Evolutionary conservation across 345 rosid species (phyloP).

Genomic region (Euphorbia lathyris): DNA sequence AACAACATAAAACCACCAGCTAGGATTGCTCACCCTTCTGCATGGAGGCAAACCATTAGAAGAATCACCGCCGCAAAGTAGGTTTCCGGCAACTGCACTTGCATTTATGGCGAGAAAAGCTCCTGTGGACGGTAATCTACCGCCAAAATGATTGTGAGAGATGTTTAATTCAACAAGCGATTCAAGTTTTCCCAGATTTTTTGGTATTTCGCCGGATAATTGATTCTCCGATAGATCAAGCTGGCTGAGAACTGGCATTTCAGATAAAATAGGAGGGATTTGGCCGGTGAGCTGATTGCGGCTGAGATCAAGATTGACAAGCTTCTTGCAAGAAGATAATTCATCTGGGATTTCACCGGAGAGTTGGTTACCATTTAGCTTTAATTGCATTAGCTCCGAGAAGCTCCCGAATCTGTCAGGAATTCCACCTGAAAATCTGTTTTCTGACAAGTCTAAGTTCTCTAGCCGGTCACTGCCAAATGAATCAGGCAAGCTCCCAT

Average conservation of each 20-base stretch:
- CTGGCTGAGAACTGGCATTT: slow-evolving; percentile 59
- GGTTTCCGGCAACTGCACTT: slow-evolving; percentile 60
- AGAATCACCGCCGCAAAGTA: slow-evolving; percentile 56
- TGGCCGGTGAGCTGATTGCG: slow-evolving; percentile 55
- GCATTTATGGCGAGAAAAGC: slow-evolving; percentile 76
- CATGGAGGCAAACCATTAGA: slow-evolving; percentile 55
- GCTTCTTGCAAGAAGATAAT: slow-evolving; percentile 63
- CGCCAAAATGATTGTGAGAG: slow-evolving; percentile 38
- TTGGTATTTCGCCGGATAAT: slow-evolving; percentile 63
- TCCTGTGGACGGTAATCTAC: slow-evolving; percentile 65
- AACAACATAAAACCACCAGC: slow-evolving; percentile 48
- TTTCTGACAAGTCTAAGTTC: slow-evolving; percentile 62
- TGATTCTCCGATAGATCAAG: slow-evolving; percentile 73
- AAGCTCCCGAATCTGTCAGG: slow-evolving; percentile 43
- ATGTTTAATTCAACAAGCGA: slow-evolving; percentile 31
- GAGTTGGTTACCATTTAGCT: slow-evolving; percentile 54
- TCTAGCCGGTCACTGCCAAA: slow-evolving; percentile 58
- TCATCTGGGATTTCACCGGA: slow-evolving; percentile 62
- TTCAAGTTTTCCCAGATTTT: slow-evolving; percentile 24
- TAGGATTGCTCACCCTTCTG: slow-evolving; percentile 30
- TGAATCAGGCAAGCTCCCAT: slow-evolving; percentile 49
- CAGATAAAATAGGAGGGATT: slow-evolving; percentile 44
- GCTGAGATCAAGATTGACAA: slow-evolving; percentile 79
- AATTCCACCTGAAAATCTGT: slow-evolving; percentile 54
- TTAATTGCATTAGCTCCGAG: slow-evolving; percentile 54